Evolutionary conservation across 2,329 filamentous ascomycete species (phyloP), one percentile per base, ranked within the genome.

Genomic region (Fusarium euwallaceae): DNA sequence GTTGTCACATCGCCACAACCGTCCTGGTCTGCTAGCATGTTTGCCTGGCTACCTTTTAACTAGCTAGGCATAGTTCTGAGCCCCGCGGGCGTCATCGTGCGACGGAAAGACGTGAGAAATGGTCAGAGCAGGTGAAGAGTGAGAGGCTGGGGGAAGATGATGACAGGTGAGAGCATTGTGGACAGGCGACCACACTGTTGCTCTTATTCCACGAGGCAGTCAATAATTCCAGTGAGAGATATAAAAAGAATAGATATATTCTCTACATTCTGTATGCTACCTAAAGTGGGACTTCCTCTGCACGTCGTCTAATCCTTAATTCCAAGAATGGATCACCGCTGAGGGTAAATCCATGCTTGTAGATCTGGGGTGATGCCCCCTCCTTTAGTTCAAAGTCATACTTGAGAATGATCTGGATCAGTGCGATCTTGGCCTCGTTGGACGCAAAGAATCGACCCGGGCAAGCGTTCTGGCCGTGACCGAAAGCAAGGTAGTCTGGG

Each of bases 381-480:
- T 32, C 51, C 17, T 29, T 11, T 2, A 55, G 4, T 20, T 32
- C 27, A n/a, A 29, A 55, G 9, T 83, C 81, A 55, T 81, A 81
- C 66, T 78, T 79, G 53, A 81, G 60, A 36, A 83, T 27, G 7
- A 83, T 34, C 29, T 80, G 73, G 16, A 71, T 67, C 41, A 83
- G 61, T 14, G 75, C 66, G 16, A 83, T 69, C 79, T 86, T 86
- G 34, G 85, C 79, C 73, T 85, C 81, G 56, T 84, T 83, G 3
- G 78, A 80, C 1, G 83, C 84, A 71, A 86, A 86, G 76, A 85
- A 86, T 1, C 84, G 75, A 0, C 85, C 85, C 0, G 85, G 85
- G 41, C 85, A 86, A 0, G 84, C 81, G 58, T 86, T 82, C 6
- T 74, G 76, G 1, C 85, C 85, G 61, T 86, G 79, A 0, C 85